These are phyloP conservation scores for Cyberlindnera suaveolens DNA, from an alignment of 805 yeast genomes.

Conservation along the genomic window DNA sequence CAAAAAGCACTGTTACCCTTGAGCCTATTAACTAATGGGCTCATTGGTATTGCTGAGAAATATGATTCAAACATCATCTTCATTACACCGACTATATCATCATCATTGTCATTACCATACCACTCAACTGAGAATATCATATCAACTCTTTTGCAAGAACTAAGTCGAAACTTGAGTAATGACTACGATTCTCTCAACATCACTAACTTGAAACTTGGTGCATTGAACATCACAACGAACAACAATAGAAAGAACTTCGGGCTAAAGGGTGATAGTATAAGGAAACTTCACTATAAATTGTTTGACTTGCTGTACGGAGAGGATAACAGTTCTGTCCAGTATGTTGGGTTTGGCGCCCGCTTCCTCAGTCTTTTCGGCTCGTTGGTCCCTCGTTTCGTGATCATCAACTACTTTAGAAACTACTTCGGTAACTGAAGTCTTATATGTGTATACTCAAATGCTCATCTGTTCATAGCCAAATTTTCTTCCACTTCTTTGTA, in stretches of 20 bases:
- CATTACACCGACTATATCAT: conserved; percentile 49
- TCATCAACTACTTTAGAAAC: conserved; percentile 11
- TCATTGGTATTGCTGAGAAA: conserved; percentile 45
- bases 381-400: conserved; percentile 19
- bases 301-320: conserved; percentile 21
- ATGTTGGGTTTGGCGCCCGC: conserved; percentile 22
- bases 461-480: too few species aligned
- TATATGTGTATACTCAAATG: neutral
- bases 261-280: conserved; percentile 18
- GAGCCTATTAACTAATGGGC: conserved; percentile 47
- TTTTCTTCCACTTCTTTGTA: too few species aligned
- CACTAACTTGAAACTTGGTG: conserved; percentile 40
- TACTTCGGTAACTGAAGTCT: conserved; percentile 5
- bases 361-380: conserved; percentile 13
- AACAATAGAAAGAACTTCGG: conserved; percentile 14
- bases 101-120: conserved; percentile 50
- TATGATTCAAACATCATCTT: conserved; percentile 45
- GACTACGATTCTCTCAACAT: conserved; percentile 37
- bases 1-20: conserved; percentile 43
- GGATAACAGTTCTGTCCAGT: conserved; percentile 11
- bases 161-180: conserved; percentile 32
- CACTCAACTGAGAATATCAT: conserved; percentile 58
- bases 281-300: conserved; percentile 15
- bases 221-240: conserved; percentile 32
- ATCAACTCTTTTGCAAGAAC: conserved; percentile 35